Evolutionary conservation across 805 yeast genomes (phyloP).

Genomic region (Ogataea paradorogensis): DNA sequence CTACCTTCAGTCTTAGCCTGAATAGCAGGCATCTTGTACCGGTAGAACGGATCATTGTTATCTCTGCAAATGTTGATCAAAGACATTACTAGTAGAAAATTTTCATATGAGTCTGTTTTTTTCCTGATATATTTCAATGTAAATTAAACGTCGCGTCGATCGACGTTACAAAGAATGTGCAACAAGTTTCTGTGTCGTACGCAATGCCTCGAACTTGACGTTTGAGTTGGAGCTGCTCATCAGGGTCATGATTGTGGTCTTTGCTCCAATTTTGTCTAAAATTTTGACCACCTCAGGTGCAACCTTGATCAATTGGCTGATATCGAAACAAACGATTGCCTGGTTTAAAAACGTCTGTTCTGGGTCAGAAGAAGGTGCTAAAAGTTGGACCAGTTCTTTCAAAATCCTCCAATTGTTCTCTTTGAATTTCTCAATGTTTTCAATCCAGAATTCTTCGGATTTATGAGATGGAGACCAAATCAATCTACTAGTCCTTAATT

Average conservation of each 20-base stretch:
- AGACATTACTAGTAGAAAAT: constrained; percentile 51
- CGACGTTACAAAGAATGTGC: constrained; percentile 59
- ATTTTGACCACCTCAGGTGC: constrained; percentile 59
- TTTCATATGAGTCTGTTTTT: constrained; percentile 1
- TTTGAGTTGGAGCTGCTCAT: constrained; percentile 79
- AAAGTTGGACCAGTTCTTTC: constrained; percentile 54
- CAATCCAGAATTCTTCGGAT: constrained; percentile 86
- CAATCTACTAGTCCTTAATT: constrained; percentile 72
- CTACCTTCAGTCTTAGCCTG: constrained; percentile 97
- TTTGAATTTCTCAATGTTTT: constrained; percentile 72
- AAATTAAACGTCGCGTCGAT: constrained; percentile 5
- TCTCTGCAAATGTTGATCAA: constrained; percentile 93
- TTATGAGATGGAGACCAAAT: constrained; percentile 92
- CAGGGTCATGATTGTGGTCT: constrained; percentile 78
- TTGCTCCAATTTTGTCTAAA: constrained; percentile 56
- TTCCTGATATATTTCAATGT: constrained; percentile 1
- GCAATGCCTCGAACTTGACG: constrained; percentile 91
- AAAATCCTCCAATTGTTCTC: constrained; percentile 73
- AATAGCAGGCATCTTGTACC: constrained; percentile 98
- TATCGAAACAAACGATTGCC: constrained; percentile 68
- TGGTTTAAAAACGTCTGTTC: constrained; percentile 34
- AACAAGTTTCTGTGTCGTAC: constrained; percentile 91
- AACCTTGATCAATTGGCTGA: constrained; percentile 57
- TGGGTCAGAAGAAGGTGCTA: constrained; percentile 35
- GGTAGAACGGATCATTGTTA: constrained; percentile 96